Percentiles rank a stretch among this genome's conserved stretches.
These are phyloP conservation scores for Cytidiella melzeri DNA, from an alignment of 768 basidiomycete genomes.

Conservation along the genomic window DNA sequence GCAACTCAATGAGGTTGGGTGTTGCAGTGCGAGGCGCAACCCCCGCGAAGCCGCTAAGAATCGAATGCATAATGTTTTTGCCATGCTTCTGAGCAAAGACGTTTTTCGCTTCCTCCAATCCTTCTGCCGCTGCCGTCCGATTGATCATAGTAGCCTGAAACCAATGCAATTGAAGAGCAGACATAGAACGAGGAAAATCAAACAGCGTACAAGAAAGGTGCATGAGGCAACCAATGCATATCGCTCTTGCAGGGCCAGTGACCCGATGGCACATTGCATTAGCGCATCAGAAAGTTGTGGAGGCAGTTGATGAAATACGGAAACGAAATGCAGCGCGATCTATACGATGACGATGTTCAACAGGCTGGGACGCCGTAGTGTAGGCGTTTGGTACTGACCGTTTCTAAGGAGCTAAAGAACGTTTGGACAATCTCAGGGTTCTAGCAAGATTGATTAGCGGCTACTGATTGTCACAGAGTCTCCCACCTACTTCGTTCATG, in stretches of 20 bases:
- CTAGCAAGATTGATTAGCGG: slow-evolving; percentile 30
- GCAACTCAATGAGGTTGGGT: slow-evolving; percentile 78
- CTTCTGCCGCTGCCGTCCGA: slow-evolving; percentile 57
- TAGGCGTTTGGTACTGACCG: slow-evolving; percentile 37
- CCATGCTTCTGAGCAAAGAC: slow-evolving; percentile 52
- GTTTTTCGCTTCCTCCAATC: slow-evolving; percentile 49
- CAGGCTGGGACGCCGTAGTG: background rate
- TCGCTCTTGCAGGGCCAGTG: slow-evolving; percentile 71
- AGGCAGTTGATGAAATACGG: slow-evolving; percentile 56
- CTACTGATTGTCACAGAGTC: background rate
- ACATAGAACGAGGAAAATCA: background rate
- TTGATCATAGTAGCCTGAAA: slow-evolving; percentile 59
- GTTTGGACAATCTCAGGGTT: slow-evolving; percentile 90
- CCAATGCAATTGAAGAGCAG: background rate
- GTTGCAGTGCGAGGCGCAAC: slow-evolving; percentile 79
- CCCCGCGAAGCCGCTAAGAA: slow-evolving; percentile 77
- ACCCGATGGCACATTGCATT: slow-evolving; percentile 61
- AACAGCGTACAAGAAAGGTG: slow-evolving; percentile 66
- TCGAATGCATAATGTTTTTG: slow-evolving; percentile 60
- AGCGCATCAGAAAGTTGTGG: slow-evolving; percentile 58
- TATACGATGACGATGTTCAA: slow-evolving; percentile 6
- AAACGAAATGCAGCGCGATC: slow-evolving; percentile 55
- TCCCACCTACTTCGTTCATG: slow-evolving; percentile 59
- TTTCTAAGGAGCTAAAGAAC: slow-evolving; percentile 80
- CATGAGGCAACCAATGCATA: slow-evolving; percentile 81